Conservation (phyloP, 768 basidiomycete genomes). For the Rhizopogon salebrosus region DNA sequence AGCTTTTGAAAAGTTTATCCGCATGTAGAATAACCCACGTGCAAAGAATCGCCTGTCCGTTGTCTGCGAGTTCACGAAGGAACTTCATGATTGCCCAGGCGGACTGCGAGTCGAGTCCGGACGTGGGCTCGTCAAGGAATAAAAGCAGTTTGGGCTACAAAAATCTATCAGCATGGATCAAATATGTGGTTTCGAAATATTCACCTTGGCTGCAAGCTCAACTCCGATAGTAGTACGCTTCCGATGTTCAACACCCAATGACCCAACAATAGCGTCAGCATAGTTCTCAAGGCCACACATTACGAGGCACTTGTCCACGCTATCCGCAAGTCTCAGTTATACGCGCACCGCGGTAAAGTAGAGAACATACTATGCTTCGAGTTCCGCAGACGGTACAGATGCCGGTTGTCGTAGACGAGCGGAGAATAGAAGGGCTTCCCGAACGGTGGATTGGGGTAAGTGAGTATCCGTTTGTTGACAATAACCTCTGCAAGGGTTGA, state of each 20-base stretch:
- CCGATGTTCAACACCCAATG: constrained; percentile 41
- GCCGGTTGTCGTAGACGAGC: constrained; percentile 74
- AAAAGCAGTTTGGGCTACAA: constrained; percentile 39
- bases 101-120: constrained; percentile 48
- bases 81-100: constrained; percentile 47
- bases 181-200: neutral
- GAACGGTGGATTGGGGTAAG: constrained; percentile 67
- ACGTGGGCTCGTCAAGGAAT: constrained; percentile 60
- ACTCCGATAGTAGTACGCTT: constrained; percentile 59
- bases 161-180: neutral
- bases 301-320: constrained; percentile 53
- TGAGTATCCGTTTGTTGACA: constrained; percentile 86
- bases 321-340: constrained; percentile 7
- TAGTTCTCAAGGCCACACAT: constrained; percentile 61
- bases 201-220: constrained; percentile 52
- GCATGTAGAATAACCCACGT: constrained; percentile 29
- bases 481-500: constrained; percentile 47
- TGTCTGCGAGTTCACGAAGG: constrained; percentile 47
- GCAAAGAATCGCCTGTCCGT: constrained; percentile 53
- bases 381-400: constrained; percentile 59
- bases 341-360: neutral
- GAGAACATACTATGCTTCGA: constrained; percentile 66
- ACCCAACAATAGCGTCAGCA: constrained; percentile 62
- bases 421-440: constrained; percentile 77
- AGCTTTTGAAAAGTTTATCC: neutral